Evolutionary conservation across 83 land plant genomes (phyloP), one percentile per base, ranked within the genome.

Genomic region (Picea mariana): DNA sequence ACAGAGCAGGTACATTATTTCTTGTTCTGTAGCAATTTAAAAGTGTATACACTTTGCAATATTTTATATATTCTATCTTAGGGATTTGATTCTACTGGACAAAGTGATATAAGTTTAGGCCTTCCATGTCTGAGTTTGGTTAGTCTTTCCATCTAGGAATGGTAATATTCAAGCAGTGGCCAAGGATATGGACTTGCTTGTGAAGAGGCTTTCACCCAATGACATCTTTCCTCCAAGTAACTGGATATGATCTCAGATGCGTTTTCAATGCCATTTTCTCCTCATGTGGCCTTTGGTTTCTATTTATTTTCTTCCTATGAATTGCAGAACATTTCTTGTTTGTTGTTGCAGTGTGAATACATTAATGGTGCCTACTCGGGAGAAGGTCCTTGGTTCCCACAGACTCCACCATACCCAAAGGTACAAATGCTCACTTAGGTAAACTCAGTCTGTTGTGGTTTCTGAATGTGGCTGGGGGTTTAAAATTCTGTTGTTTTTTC

Each of bases 181-280:
- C 7, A 52, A 2, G 58, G 58, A 1, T 11, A 52, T 52, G 55
- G 55, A 49, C 13, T 34, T 34, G 34, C 34, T 34, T 17, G 93
- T 93, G 78, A 97, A 97, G 86, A 97, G 87, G 92, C 95, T 34
- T 4, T 92, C 99, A 4, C 78, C 84, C 5, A 83, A 86, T 9
- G 99, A 98, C 47, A 78, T 93, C 62, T 38, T 95, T 67, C 96
- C 99, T 7, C 82, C 88, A 0, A 79, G 94, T 96, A 16, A 98
- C 96, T 6, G 98, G 99, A 58, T 95, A 95, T 80, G 98, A 97
- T 81, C 92, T 97, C 47, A 97, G 98, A 98, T 97, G 27, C 6
- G 68, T 49, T 34, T 24, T 62, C 63, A 61, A 20, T 62, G 31
- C 27, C 6, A 61, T 24, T 62, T 24, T n/a, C 31, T 15, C 3